phyloP scores from a whole-genome alignment of 2,329 filamentous ascomycete species.

The Blastomyces percursus region DNA sequence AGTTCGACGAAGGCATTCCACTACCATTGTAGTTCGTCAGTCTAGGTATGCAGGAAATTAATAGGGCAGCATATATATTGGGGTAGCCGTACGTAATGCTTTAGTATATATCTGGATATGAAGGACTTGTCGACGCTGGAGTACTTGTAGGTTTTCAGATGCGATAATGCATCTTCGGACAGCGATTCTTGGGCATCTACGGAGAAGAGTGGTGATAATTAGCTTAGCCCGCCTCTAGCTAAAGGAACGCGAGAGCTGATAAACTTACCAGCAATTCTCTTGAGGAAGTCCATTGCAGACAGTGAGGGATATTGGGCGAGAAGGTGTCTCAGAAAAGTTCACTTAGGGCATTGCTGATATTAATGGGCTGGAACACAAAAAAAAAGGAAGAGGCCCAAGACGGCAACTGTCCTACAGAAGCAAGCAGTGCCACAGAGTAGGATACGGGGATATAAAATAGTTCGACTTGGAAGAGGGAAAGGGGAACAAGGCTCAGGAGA shows the following conservation, averaged over 20 bases:
- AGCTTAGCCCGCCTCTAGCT: neutral
- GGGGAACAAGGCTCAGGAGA: neutral
- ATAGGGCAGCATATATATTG: constrained; percentile 5
- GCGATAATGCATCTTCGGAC: constrained; percentile 79
- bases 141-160: constrained; percentile 95
- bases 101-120: constrained; percentile 84
- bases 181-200: constrained; percentile 46
- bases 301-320: neutral
- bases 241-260: neutral
- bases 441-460: neutral
- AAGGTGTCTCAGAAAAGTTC: neutral
- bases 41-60: constrained; percentile 7
- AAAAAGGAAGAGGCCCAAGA: neutral
- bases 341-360: constrained; percentile 3
- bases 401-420: neutral
- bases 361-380: neutral
- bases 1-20: constrained; percentile 95
- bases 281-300: constrained; percentile 4
- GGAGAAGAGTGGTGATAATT: neutral
- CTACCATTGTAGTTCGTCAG: constrained; percentile 38
- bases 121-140: constrained; percentile 93
- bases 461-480: neutral
- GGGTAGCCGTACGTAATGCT: constrained; percentile 68
- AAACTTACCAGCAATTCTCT: constrained; percentile 5
- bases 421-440: neutral